Conservation (phyloP, 768 basidiomycete genomes). For the Lentinus brumalis region DNA sequence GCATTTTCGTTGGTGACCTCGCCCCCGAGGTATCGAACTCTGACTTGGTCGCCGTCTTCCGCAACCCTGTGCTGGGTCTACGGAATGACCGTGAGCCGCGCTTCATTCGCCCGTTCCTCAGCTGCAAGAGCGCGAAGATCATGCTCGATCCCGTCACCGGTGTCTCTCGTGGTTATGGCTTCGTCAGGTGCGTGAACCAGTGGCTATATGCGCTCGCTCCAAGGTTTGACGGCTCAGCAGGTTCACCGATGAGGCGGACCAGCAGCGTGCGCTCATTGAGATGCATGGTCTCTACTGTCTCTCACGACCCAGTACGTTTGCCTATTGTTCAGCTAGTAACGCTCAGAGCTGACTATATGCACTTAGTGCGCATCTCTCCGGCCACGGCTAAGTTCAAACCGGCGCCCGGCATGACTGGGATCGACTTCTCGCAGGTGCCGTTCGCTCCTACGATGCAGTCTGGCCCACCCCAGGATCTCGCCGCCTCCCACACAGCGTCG, state of each 20-base stretch:
- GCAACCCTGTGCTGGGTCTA: constrained; percentile 84
- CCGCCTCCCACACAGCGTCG: constrained; percentile 50
- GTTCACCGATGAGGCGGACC: constrained; percentile 87
- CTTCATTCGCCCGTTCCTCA: constrained; percentile 85
- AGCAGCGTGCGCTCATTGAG: constrained; percentile 86
- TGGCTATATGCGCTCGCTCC: constrained; percentile 1
- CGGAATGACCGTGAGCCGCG: constrained; percentile 86
- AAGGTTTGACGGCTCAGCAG: constrained; percentile 37
- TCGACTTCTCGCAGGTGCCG: constrained; percentile 44
- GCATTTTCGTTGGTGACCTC: constrained; percentile 93
- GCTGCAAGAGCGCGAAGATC: constrained; percentile 95
- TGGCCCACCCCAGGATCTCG: constrained; percentile 37
- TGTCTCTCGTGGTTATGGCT: constrained; percentile 88
- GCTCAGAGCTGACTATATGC: constrained; percentile 23
- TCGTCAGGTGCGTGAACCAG: constrained; percentile 66
- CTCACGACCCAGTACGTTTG: constrained; percentile 77
- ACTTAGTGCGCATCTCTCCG: constrained; percentile 84
- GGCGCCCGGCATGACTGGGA: constrained; percentile 41
- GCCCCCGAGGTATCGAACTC: constrained; percentile 92
- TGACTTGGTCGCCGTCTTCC: constrained; percentile 92
- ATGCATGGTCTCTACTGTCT: constrained; percentile 92
- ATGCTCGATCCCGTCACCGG: constrained; percentile 92
- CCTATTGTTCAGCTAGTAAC: neutral
- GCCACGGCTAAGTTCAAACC: constrained; percentile 88
- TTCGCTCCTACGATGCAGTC: constrained; percentile 36